Evolutionary conservation across 768 basidiomycete genomes (phyloP), one percentile per base, ranked within the genome.

Genomic region (Tulasnella sp.): DNA sequence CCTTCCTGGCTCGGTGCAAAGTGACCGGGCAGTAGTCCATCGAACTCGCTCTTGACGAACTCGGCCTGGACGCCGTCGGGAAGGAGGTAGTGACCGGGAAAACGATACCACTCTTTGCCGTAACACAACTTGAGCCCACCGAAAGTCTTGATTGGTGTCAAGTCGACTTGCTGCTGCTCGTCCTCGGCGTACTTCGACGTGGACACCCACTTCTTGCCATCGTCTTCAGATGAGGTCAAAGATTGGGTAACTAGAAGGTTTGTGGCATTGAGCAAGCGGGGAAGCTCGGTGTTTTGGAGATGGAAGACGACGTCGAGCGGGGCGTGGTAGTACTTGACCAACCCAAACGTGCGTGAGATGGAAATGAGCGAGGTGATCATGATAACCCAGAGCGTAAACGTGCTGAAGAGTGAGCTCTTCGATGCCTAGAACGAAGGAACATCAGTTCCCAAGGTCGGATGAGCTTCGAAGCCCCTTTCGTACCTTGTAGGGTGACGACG

Each of bases 51-150:
- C 82, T 94, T 92, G 79, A 98, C 83, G 80, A 94, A 98, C 72
- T 89, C 85, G n/a, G 96, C 88, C 34, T 87, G 84, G 72, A 98
- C 81, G 34, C 87, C 90, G 72, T 89, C 86, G 1, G 95, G 95
- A 26, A 98, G 85, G 64, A 96, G 85, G 80, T 91, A 98, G 78
- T 91, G 90, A 3, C 93, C 88, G 2, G 95, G 92, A 83, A 94
- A 99, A 29, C 96, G 86, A 78, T 98, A 84, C 97, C 97, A 99
- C 80, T 99, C 97, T 79, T 95, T 95, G 64, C 90, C 93, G 67
- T 91, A 83, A 80, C 97, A 99, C 1, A 99, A 78, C 35, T 84
- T 87, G 72, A 98, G 81, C 12, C 70, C 70, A 72, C 88, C 85
- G 76, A 95, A 87, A 14, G 86, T 83, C 72, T 83, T 83, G 77